Evolutionary conservation across 2,329 filamentous ascomycete genomes (phyloP), one percentile per base, ranked within the genome.

Genomic region (Sporothrix curviconia): DNA sequence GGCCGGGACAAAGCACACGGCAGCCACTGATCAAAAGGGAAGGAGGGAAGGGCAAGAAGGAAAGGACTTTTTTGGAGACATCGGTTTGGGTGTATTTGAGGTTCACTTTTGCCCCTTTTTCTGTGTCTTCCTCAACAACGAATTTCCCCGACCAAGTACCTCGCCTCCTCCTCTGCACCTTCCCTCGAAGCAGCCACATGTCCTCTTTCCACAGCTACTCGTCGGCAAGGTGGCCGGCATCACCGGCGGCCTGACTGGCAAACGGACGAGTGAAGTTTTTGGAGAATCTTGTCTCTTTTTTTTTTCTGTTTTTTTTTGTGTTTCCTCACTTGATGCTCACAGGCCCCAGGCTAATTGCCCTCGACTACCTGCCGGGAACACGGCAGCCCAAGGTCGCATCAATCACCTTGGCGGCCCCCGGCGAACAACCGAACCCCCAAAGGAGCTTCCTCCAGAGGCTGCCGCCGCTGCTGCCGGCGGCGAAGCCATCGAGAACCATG

Each of bases 161-260:
- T 5, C 28, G 6, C 28, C 28, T 32, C 28, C 28, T 32, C 17
- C n/a, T 14, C 7, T 22, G 4, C 47, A n/a, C 30, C 12, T 12
- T 11, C 25, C n/a, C 24, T 11, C 46, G 12, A 11, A 24, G n/a
- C n/a, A n/a, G n/a, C n/a, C 25, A 32, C 30, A 60, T 60, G 59
- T 11, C 59, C 1, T n/a, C n/a, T 17, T 55, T 17, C 52, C 56
- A 19, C 57, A 59, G 43, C 59, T 61, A n/a, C 59, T 61, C 39
- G 57, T 56, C n/a, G 59, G 59, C 57, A 61, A 61, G 40, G 57
- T 61, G 15, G 59, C 59, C 32, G 59, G 49, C 50, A 46, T 61
- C 54, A 61, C 59, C 11, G 59, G 59, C 50, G 59, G 59, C 30
- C 44, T 61, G 57, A 61, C 59, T 6, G 59, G 59, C 34, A 61